Evolutionary conservation across 1,284 basidiomycete species (phyloP), one percentile per base, ranked within the genome.

Genomic region (Schizophyllum amplum): DNA sequence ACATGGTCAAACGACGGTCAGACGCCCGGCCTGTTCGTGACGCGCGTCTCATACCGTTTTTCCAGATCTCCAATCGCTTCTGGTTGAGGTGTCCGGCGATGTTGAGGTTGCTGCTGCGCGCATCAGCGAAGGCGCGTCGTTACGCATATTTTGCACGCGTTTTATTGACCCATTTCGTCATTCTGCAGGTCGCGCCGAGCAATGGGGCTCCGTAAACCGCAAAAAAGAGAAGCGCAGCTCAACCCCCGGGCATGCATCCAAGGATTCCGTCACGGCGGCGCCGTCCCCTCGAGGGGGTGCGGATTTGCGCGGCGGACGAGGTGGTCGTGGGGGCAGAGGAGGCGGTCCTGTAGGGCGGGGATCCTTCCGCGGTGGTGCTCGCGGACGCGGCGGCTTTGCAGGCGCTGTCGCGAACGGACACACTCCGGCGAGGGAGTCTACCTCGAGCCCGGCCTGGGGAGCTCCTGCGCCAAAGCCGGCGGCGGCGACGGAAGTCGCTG

Each of bases 141-240:
- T 13, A 13, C 6, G 6, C 27, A 33, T 33, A 46, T 46, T 23
- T 55, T 47, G 56, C 57, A 63, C 57, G 52, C 56, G 48, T 59
- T 51, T 57, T 53, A 55, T 52, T 54, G 58, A 33, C 27, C 13
- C 53, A 23, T 47, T 24, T 56, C 56, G 49, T 33, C 57, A 26
- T 26, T 48, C 49, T 56, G 57, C 67, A 93, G 92, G 92, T 66
- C 80, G 80, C 62, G 87, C 80, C 50, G 82, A 87, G 69, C 90
- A 90, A 71, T 95, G 92, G 90, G 90, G 84, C 51, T 84, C 89
- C 52, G 92, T 94, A 62, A 85, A 84, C 64, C 84, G 83, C 70
- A 94, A 94, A 82, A 94, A 92, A 77, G 86, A 90, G 69, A 92
- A 92, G 78, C 90, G 88, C 67, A 58, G 67, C 6, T 63, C 62